Evolutionary conservation across 139 green algal genomes (phyloP).

Genomic region (Spirogloea muscicola): DNA sequence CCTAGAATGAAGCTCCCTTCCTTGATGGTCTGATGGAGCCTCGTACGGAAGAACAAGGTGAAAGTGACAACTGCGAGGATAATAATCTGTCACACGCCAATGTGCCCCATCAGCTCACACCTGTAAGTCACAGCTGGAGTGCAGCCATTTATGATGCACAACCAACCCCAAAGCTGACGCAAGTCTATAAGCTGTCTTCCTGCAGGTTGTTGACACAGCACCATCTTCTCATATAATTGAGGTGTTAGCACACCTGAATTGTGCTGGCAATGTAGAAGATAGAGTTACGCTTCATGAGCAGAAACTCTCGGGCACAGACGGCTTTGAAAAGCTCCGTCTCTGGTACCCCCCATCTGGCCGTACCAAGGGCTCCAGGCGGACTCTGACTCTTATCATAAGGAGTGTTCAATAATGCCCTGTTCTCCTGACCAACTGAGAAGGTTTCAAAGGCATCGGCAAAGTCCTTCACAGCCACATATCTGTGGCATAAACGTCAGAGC

Average conservation of each 20-base stretch:
- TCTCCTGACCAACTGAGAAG: neutral
- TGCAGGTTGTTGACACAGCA: no score
- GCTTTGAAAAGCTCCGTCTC: slow-evolving; percentile 40
- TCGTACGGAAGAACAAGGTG: slow-evolving; percentile 58
- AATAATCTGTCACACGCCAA: slow-evolving; percentile 8
- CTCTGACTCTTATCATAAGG: slow-evolving; percentile 23
- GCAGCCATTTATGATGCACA: no score
- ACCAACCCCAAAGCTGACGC: no score
- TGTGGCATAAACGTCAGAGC: no score
- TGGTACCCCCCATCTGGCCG: slow-evolving; percentile 5
- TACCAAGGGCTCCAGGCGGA: slow-evolving; percentile 2
- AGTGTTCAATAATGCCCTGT: neutral
- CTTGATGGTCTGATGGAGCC: slow-evolving; percentile 43
- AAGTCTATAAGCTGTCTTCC: no score
- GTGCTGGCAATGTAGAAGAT: slow-evolving; percentile 53
- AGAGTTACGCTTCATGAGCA: slow-evolving; percentile 51
- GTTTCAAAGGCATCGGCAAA: slow-evolving; percentile 24
- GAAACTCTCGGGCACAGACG: slow-evolving; percentile 46
- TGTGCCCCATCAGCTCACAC: no score
- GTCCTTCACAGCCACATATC: slow-evolving; percentile 11
- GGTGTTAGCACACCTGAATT: slow-evolving; percentile 46
- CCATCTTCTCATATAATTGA: no score
- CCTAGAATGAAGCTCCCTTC: slow-evolving; percentile 52
- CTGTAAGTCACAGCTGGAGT: no score
- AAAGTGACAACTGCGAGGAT: slow-evolving; percentile 22